Evolutionary conservation across 768 basidiomycete species (phyloP), one percentile per base, ranked within the genome.

Genomic region (Cytidiella melzeri): DNA sequence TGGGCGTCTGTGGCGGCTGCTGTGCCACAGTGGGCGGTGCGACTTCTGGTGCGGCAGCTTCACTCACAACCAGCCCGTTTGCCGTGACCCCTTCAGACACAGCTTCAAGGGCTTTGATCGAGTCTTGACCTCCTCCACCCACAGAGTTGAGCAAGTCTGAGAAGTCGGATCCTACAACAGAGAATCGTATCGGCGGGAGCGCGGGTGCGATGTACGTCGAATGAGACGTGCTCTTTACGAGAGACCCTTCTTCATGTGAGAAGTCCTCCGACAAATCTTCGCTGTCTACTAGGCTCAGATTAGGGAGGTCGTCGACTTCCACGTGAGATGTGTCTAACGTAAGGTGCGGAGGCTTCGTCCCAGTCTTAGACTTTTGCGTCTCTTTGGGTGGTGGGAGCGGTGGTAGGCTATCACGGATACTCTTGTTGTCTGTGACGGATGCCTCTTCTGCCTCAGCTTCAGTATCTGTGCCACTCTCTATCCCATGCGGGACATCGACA

Each of bases 101-200:
- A 15, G 30, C 30, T n/a, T n/a, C n/a, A n/a, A n/a, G n/a, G 30
- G 30, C 30, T 15, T 7, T 15, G 9, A 15, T 15, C 30, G 30
- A 7, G 30, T 7, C 30, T 7, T 34, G 30, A 7, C 9, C 9
- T 7, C 30, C 15, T 21, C 76, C 77, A 30, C 75, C 77, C 5
- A 81, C 77, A 26, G 79, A 77, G 56, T 67, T 79, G 44, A 88
- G 73, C 15, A 88, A 65, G 51, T 87, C 85, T 0, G 83, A 80
- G 60, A 97, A 93, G 63, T 95, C 92, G 0, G 80, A 72, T 41
- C 82, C 77, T 51, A 81, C 86, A 69, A 95, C 76, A 13, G 92
- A 94, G 64, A 95, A 86, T n/a, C 89, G 81, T 59, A 95, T 92
- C 0, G 90, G 90, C 2, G 92, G 92, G 24, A 93, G 71, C 3